Conservation (phyloP, 2,329 filamentous ascomycete genomes). For the Aspergillus sp. region DNA sequence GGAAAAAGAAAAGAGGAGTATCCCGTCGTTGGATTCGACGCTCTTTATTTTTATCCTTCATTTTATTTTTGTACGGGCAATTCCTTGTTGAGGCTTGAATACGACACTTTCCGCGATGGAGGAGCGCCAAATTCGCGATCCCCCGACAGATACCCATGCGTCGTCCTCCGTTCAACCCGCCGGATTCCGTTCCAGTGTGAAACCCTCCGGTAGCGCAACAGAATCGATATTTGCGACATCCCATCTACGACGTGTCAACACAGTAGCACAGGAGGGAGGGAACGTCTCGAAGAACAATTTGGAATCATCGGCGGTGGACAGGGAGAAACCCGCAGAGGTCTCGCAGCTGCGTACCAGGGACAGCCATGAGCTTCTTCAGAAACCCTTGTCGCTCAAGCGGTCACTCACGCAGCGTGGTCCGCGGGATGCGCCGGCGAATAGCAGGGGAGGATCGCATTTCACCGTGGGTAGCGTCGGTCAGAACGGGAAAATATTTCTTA, state of each 20-base stretch:
- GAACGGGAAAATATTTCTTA: conserved; percentile 74
- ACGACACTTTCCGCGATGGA: conserved; percentile 6
- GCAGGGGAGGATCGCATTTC: conserved; percentile 64
- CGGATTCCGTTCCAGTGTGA: not conserved
- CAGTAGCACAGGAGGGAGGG: conserved; percentile 27
- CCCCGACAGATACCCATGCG: not conserved
- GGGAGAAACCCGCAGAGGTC: conserved; percentile 24
- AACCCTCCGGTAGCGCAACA: conserved; percentile 7
- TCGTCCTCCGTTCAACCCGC: not conserved
- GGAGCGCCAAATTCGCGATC: not conserved
- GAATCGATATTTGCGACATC: conserved; percentile 17
- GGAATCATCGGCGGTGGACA: conserved; percentile 24
- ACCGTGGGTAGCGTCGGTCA: conserved; percentile 76
- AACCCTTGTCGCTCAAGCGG: conserved; percentile 28
- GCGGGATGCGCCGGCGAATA: conserved; percentile 51
- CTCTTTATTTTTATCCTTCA: not conserved
- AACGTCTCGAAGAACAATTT: conserved; percentile 23
- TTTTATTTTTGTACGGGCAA: not conserved
- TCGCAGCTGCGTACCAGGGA: conserved; percentile 42
- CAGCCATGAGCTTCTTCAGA: conserved; percentile 45
- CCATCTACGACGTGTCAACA: conserved; percentile 32
- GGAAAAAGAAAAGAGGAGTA: conserved; percentile 1
- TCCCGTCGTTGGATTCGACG: not conserved
- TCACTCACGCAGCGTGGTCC: conserved; percentile 47
- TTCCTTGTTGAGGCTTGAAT: not conserved